Evolutionary conservation across 2,329 filamentous ascomycete species (phyloP).

Genomic region (Conoideocrella luteorostrata): DNA sequence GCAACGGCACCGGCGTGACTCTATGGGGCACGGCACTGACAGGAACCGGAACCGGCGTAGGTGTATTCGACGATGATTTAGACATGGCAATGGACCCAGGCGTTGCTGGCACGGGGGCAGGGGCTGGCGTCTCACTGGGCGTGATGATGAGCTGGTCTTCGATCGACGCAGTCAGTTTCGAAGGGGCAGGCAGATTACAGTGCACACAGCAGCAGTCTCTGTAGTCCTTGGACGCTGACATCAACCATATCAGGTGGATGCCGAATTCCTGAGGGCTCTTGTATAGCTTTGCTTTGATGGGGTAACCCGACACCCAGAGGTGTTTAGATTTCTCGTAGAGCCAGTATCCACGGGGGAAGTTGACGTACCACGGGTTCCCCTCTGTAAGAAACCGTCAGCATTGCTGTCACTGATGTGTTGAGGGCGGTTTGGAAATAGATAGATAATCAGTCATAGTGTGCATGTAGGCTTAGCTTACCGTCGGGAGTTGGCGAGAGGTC

Average conservation of each 20-base stretch:
- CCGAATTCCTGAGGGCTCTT: conserved; percentile 49
- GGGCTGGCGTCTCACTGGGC: conserved; percentile 11
- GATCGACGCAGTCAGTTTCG: conserved; percentile 15
- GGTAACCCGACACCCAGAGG: conserved; percentile 44
- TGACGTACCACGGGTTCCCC: conserved; percentile 37
- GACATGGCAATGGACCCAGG: conserved; percentile 6
- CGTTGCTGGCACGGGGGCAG: conserved; percentile 2
- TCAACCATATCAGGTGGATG: conserved; percentile 45
- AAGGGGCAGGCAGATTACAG: conserved; percentile 31
- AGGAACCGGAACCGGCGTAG: conserved; percentile 9
- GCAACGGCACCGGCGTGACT: conserved; percentile 31
- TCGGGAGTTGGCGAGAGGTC: conserved; percentile 35
- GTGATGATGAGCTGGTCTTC: conserved; percentile 22
- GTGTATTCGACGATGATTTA: conserved; percentile 5
- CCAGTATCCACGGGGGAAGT: conserved; percentile 41
- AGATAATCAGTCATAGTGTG: neutral
- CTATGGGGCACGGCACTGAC: conserved; percentile 14
- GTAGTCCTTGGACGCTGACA: conserved; percentile 40
- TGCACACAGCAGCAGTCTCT: conserved; percentile 45
- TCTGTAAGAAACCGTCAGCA: conserved; percentile 21
- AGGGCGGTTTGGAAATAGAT: neutral
- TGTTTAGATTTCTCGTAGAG: conserved; percentile 42
- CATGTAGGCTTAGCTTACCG: conserved; percentile 20
- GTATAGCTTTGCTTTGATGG: conserved; percentile 41
- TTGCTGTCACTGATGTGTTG: no score